These are phyloP conservation scores for Fusarium tupiense DNA, from an alignment of 2,329 filamentous ascomycete genomes.

Conservation along the genomic window DNA sequence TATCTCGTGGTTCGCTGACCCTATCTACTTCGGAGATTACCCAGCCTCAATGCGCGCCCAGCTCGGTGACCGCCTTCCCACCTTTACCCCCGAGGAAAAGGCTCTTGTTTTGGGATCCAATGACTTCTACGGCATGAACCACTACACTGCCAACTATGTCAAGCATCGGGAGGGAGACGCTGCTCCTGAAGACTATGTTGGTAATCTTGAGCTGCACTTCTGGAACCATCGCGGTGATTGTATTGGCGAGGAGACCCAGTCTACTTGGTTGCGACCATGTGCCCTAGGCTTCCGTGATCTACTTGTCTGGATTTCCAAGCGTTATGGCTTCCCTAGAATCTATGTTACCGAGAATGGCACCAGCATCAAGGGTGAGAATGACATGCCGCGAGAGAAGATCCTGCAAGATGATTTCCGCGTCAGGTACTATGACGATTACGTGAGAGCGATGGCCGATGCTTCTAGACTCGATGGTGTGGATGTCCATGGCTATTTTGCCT, in stretches of 20 bases:
- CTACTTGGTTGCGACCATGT: conserved; percentile 81
- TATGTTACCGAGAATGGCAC: conserved; percentile 93
- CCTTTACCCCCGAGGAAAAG: conserved; percentile 76
- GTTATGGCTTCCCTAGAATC: conserved; percentile 80
- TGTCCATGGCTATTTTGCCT: conserved; percentile 83
- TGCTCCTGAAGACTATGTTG: conserved; percentile 73
- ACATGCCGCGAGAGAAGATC: conserved; percentile 74
- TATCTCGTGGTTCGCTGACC: conserved; percentile 89
- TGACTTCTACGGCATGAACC: conserved; percentile 95
- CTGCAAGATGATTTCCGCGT: conserved; percentile 84
- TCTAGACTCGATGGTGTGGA: conserved; percentile 78
- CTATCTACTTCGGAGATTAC: conserved; percentile 85
- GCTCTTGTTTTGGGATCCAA: conserved; percentile 85
- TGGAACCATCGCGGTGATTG: conserved; percentile 76
- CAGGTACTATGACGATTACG: conserved; percentile 81
- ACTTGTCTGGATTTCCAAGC: conserved; percentile 78
- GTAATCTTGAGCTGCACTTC: conserved; percentile 78
- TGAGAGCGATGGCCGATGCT: conserved; percentile 79
- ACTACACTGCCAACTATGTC: conserved; percentile 91
- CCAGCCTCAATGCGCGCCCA: conserved; percentile 85
- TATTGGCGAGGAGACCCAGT: conserved; percentile 86
- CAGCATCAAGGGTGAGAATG: conserved; percentile 83
- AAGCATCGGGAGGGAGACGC: conserved; percentile 73
- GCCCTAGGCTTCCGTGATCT: conserved; percentile 81
- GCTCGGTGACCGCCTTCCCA: conserved; percentile 79